Base-by-base conservation (phyloP, 2,329 filamentous ascomycete species). In the Leptosphaerulina australis region DNA sequence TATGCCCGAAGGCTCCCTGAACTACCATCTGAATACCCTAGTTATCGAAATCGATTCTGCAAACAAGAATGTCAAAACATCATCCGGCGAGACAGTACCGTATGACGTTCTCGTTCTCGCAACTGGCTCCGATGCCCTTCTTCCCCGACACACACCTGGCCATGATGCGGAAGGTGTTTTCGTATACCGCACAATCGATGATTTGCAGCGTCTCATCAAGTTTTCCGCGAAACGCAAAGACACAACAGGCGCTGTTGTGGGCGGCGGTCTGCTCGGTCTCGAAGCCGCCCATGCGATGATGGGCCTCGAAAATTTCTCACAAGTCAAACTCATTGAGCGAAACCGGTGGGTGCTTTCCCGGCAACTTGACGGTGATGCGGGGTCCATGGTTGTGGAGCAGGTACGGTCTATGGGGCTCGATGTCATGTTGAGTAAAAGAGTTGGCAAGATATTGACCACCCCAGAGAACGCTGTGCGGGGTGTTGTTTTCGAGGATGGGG, bases 211-310 rank as follows among this genome's bases (percentile, higher is more conserved):
- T 33, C 81, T 96, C 3, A 95, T 96, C 48, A 77, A 80, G 1
- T 96, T 88, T 66, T 84, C 90, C 0, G 79, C 83, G 1, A 76
- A 78, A 9, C 83, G 84, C 44, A 88, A 85, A 60, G 89, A 84
- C 4, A 84, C 85, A 2, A 82, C 82, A 2, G 91, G 88, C 0
- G 82, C 85, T 4, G 90, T 94, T 0, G 88, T 96, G 3, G 91
- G 91, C 18, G 91, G 91, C 43, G 91, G 91, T 0, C 73, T 97
- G 18, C 79, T 96, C 0, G 91, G 91, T 0, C 81, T 97, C 0
- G 91, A 96, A 74, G 91, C 91, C 2, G 91, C 90, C 25, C 94
- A 96, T 64, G 91, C 91, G 2, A 91, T 96, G 89, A 87, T 92
- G 77, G 91, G 96, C 66, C 77, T 96, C 7, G 81, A 88, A 60